Conservation (phyloP, 768 basidiomycete genomes). For the Strobilomyces echinocephalus region DNA sequence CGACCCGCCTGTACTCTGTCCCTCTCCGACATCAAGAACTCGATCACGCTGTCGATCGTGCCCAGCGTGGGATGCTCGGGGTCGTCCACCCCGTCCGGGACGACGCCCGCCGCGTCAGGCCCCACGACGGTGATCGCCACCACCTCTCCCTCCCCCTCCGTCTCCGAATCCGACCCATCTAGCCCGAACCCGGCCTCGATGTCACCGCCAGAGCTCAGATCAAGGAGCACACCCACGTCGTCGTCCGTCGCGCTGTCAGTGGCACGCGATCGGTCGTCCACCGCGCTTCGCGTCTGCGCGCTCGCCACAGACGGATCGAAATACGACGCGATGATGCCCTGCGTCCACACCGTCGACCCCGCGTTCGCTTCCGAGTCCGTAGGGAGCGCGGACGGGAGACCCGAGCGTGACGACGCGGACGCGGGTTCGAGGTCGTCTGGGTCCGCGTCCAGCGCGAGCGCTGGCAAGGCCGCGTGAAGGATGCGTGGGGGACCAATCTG, state of each 20-base stretch:
- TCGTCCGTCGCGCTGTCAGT: conserved; percentile 19
- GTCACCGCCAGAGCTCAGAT: not conserved
- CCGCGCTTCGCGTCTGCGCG: conserved; percentile 20
- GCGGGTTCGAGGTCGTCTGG: conserved; percentile 9
- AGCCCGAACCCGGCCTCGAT: conserved; percentile 9
- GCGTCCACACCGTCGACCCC: conserved; percentile 64
- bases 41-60: conserved; percentile 65
- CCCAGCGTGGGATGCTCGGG: conserved; percentile 61
- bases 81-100: conserved; percentile 27
- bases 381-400: conserved; percentile 18
- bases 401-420: conserved; percentile 26
- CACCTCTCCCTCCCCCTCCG: conserved; percentile 35
- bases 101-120: conserved; percentile 22
- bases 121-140: conserved; percentile 25
- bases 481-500: conserved; percentile 40
- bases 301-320: conserved; percentile 36
- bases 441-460: conserved; percentile 6
- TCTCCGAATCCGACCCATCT: conserved; percentile 30
- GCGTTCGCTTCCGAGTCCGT: conserved; percentile 38
- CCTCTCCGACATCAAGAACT: conserved; percentile 71
- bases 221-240: not conserved
- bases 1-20: conserved; percentile 48
- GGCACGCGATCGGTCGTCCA: conserved; percentile 25
- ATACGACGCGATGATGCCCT: conserved; percentile 55
- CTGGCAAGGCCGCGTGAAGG: conserved; percentile 17